Evolutionary conservation across 2,329 filamentous ascomycete genomes (phyloP).

Genomic region (Cyphellophora attinorum): DNA sequence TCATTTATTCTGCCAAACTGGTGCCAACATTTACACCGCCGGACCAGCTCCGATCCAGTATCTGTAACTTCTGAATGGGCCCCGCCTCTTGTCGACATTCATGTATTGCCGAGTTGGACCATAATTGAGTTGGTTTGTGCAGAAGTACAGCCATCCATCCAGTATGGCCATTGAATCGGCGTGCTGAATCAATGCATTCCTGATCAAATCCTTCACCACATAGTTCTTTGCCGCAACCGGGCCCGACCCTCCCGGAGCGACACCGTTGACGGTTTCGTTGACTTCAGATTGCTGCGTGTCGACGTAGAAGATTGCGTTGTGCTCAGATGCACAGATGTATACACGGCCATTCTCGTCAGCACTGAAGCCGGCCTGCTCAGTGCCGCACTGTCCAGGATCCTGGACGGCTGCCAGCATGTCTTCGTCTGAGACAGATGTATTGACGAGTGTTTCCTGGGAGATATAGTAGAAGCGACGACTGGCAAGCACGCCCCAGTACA

Average conservation of each 20-base stretch:
- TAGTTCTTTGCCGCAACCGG: constrained; percentile 26
- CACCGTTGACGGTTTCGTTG: constrained; percentile 26
- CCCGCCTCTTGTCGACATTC: too few relatives aligned
- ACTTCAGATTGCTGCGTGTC: constrained; percentile 26
- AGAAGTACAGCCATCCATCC: too few relatives aligned
- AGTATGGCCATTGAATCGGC: too few relatives aligned
- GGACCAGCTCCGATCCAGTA: too few relatives aligned
- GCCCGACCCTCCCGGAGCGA: constrained; percentile 20
- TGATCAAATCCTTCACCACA: constrained; percentile 30
- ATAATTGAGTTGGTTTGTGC: too few relatives aligned
- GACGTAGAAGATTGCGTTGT: constrained; percentile 36
- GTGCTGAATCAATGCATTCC: constrained; percentile 32
- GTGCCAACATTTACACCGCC: too few relatives aligned
- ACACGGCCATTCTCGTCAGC: constrained; percentile 32
- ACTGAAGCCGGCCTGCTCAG: constrained; percentile 33
- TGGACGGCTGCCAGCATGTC: constrained; percentile 28
- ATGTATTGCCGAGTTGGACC: too few relatives aligned
- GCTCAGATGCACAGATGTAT: constrained; percentile 32
- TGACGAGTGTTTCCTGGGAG: constrained; percentile 24
- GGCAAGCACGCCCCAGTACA: constrained; percentile 34
- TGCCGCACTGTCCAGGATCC: constrained; percentile 29
- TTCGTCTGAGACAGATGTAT: constrained; percentile 24
- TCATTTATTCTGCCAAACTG: too few relatives aligned
- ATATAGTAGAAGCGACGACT: constrained; percentile 32
- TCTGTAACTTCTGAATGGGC: too few relatives aligned